These are phyloP conservation scores for Penicillium hordei DNA, from an alignment of 2,329 filamentous ascomycete species.

Conservation along the genomic window DNA sequence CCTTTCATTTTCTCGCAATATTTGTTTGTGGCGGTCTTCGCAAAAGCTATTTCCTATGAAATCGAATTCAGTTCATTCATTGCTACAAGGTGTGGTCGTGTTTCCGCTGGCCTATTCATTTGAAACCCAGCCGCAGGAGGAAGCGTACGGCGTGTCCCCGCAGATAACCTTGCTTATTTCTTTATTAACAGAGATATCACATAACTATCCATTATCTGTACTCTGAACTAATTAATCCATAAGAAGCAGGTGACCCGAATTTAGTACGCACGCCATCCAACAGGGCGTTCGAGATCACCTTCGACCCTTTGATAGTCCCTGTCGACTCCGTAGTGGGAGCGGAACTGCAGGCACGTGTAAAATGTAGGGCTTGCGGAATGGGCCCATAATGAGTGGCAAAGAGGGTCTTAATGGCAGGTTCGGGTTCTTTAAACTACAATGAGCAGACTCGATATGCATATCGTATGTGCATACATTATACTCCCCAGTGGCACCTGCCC, in stretches of 20 bases:
- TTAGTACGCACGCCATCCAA: neutral
- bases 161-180: neutral
- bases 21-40: neutral
- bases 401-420: neutral
- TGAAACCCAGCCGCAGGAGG: neutral
- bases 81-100: constrained; percentile 7
- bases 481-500: neutral
- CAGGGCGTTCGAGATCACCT: constrained; percentile 12
- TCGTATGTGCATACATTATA: neutral
- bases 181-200: neutral
- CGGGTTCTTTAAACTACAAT: neutral
- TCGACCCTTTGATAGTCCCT: constrained; percentile 11
- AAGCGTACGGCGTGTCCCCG: neutral
- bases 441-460: neutral
- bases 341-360: neutral
- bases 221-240: neutral
- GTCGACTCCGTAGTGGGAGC: neutral
- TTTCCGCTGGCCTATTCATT: neutral
- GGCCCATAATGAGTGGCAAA: neutral
- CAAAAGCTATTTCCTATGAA: neutral
- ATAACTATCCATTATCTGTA: constrained; percentile 3
- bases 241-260: constrained; percentile 10
- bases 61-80: constrained; percentile 6
- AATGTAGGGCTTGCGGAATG: neutral
- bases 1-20: neutral